phyloP scores from a whole-genome alignment of 1,139 yeast species.

The Nakaseomyces kungkrabaensis region DNA sequence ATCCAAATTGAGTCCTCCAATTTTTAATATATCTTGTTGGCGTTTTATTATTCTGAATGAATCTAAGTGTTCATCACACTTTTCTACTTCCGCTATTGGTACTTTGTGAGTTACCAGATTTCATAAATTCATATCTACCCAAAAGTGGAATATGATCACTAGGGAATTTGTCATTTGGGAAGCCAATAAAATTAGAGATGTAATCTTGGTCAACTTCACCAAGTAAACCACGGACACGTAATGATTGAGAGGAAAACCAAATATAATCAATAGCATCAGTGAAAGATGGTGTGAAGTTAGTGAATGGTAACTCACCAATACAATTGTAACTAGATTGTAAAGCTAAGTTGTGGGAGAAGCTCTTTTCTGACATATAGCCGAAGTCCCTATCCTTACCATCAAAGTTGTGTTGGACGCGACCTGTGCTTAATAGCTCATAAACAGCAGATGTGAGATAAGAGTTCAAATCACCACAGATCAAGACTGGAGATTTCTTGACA shows the following conservation, averaged over 20 bases:
- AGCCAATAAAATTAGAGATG: conserved; percentile 68
- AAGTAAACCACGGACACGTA: conserved; percentile 75
- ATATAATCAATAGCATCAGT: conserved; percentile 91
- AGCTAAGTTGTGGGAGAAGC: conserved; percentile 72
- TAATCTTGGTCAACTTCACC: conserved; percentile 80
- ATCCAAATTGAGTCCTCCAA: neutral
- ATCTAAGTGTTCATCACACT: neutral
- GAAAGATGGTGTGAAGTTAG: conserved; percentile 88
- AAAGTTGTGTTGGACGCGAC: conserved; percentile 59
- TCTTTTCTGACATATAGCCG: conserved; percentile 85
- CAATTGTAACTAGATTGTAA: conserved; percentile 77
- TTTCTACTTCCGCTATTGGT: conserved; percentile 28
- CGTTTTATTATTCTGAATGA: neutral
- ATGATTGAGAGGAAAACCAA: conserved; percentile 76
- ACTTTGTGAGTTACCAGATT: conserved; percentile 21
- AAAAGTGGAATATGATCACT: conserved; percentile 88
- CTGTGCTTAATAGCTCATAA: conserved; percentile 76
- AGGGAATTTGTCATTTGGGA: conserved; percentile 90
- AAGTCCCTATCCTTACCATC: conserved; percentile 84
- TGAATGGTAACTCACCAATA: conserved; percentile 85
- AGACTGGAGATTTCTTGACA: conserved; percentile 56
- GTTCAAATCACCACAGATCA: conserved; percentile 94
- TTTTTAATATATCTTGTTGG: neutral
- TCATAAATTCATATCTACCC: conserved; percentile 65
- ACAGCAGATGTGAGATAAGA: conserved; percentile 85